Evolutionary conservation across 495 filamentous ascomycete genomes (phyloP), one percentile per base, ranked within the genome.

Genomic region (Penicillium taxi): DNA sequence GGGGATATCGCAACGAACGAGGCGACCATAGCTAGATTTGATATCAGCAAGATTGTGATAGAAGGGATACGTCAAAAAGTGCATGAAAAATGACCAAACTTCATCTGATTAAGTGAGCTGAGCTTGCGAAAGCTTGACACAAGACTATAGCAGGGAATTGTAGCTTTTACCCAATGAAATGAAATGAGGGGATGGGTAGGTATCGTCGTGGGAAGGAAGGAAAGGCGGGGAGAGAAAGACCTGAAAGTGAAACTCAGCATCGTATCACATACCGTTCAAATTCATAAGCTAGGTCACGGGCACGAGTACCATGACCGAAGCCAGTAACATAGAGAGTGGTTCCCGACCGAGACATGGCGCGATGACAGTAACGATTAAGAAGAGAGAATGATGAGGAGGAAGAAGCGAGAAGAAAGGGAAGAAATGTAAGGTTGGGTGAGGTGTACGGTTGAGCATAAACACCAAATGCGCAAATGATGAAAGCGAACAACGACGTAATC

Each of bases 281-380:
- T 77, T 99, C 91, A 84, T 95, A 96, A 72, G 91, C 91, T 66
- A 99, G 86, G 70, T 99, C 91, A 77, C 93, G 87, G 61, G 91
- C 91, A 72, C 91, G 88, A 61, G 91, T 99, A 56, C 91, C 93
- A 64, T 94, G 90, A 72, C 90, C 91, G 67, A 99, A 99, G 73
- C 91, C 91, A 44, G 76, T 83, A 45, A 96, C 91, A 73, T 98
- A 98, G 39, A 98, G 86, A 20, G 91, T 98, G 26, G 89, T 94
- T 35, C 80, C 81, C 55, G 84, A 80, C 48, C 89, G 86, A 75
- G 88, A 95, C 88, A 95, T 96, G 50, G 46, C 70, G 26, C 31
- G 29, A 16, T 29, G 13, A 26, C 9, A 32, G 18, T 20, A 35
- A 12, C 34, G 35, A 13, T 28, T 28, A 13, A 4, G 11, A 4